Evolutionary conservation across 2,329 filamentous ascomycete genomes (phyloP).

Genomic region (Chaetothyriales sp.): DNA sequence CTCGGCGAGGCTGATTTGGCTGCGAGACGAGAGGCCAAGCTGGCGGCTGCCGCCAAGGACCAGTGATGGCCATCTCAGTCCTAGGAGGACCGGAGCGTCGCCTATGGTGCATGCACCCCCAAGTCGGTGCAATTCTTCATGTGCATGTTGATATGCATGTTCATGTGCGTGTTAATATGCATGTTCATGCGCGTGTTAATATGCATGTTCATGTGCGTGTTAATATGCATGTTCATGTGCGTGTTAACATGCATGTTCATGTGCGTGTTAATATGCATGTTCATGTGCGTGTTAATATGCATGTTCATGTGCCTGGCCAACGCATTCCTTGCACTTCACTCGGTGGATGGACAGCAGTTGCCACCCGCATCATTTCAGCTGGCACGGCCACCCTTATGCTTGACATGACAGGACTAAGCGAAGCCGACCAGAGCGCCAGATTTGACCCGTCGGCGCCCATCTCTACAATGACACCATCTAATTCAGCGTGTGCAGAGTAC

Average conservation of each 20-base stretch:
- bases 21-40: slow-evolving; percentile 41
- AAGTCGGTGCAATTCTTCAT: neutral
- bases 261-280: too few species aligned
- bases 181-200: too few species aligned
- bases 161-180: too few species aligned
- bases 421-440: neutral
- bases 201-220: too few species aligned
- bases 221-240: too few species aligned
- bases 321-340: neutral
- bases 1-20: slow-evolving; percentile 80
- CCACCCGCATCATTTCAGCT: neutral
- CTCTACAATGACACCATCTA: neutral
- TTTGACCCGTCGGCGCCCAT: neutral
- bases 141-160: neutral
- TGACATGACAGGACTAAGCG: neutral
- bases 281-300: too few species aligned
- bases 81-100: neutral
- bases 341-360: neutral
- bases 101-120: neutral
- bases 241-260: too few species aligned
- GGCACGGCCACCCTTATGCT: neutral
- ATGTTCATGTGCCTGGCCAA: neutral
- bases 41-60: slow-evolving; percentile 4
- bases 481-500: neutral
- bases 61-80: neutral